Percentiles rank a stretch among this genome's conserved stretches.
Evolutionary conservation across 2,329 filamentous ascomycete species (phyloP).

Genomic region (Cladosporium sp.): DNA sequence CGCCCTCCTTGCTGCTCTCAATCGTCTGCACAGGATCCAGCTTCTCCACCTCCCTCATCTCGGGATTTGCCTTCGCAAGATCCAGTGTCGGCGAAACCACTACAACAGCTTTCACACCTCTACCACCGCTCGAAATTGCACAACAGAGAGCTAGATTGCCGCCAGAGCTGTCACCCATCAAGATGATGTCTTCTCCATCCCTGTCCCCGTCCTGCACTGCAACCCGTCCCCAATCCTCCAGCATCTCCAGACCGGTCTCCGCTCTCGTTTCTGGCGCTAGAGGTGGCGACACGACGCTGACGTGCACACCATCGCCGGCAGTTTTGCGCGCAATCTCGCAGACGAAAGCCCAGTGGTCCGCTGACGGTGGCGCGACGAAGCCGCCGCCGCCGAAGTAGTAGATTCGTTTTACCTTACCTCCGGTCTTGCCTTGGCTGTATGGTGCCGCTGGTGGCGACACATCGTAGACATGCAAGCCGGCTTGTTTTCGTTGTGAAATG

Average conservation of each 20-base stretch:
- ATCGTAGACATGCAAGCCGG: constrained; percentile 47
- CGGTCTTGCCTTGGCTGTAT: neutral
- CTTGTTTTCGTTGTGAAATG: constrained; percentile 37
- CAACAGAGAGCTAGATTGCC: constrained; percentile 49
- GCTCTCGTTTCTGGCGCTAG: constrained; percentile 53
- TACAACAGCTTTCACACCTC: constrained; percentile 37
- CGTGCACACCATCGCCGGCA: constrained; percentile 16
- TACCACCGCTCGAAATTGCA: constrained; percentile 27
- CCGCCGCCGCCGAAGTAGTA: constrained; percentile 56
- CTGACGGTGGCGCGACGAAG: constrained; percentile 49
- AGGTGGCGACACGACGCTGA: constrained; percentile 51
- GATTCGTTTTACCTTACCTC: constrained; percentile 31
- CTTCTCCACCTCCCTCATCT: constrained; percentile 38
- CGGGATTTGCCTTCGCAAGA: constrained; percentile 43
- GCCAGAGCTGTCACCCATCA: constrained; percentile 55
- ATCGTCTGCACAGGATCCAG: constrained; percentile 46
- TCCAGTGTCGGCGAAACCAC: constrained; percentile 49
- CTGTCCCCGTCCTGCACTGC: constrained; percentile 26
- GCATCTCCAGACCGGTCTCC: constrained; percentile 40
- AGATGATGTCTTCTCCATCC: constrained; percentile 40
- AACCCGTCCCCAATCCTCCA: constrained; percentile 38
- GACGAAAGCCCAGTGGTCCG: constrained; percentile 51
- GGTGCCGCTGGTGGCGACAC: constrained; percentile 16
- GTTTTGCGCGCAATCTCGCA: constrained; percentile 40
- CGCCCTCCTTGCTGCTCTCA: constrained; percentile 39